phyloP scores from a whole-genome alignment of 139 green algal genomes.

The Auxenochlorella pyrenoidosa region DNA sequence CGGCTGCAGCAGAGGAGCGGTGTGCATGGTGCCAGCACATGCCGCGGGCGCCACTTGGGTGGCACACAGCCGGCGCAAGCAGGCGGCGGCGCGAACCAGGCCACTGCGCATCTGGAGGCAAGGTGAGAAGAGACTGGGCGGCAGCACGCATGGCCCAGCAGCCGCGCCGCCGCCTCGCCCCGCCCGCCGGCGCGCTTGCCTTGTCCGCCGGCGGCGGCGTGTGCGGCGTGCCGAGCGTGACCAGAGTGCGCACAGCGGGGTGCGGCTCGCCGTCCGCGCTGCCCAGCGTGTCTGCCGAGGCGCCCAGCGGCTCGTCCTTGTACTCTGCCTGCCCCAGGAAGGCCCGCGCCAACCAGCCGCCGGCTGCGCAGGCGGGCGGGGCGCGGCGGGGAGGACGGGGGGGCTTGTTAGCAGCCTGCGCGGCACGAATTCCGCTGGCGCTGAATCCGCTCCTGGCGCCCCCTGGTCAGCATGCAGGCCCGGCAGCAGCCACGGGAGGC shows the following conservation, averaged over 20 bases:
- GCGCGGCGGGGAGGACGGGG: neutral
- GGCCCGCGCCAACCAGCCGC: constrained; percentile 75
- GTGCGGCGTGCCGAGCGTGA: constrained; percentile 78
- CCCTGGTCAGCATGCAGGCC: no score
- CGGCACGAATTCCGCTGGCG: neutral
- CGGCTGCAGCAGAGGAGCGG: no score
- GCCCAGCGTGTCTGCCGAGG: constrained; percentile 11
- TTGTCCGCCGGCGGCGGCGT: constrained; percentile 49
- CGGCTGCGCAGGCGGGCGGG: constrained; percentile 36
- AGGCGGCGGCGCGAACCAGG: no score
- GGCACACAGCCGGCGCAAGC: no score
- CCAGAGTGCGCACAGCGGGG: constrained; percentile 49
- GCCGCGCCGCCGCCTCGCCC: no score
- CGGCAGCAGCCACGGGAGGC: no score
- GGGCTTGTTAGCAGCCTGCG: neutral
- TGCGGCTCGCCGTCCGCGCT: constrained; percentile 35
- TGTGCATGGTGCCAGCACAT: no score
- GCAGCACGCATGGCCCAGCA: no score
- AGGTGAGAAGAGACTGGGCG: no score
- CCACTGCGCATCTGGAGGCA: no score
- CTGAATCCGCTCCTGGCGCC: neutral
- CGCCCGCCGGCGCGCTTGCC: constrained; percentile 2
- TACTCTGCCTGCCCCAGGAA: constrained; percentile 58
- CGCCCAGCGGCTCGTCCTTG: neutral
- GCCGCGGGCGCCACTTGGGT: no score